Percentiles rank a stretch among this genome's conserved stretches.
Evolutionary conservation across 441 rosid species (phyloP).

Genomic region (Manihot esculenta): DNA sequence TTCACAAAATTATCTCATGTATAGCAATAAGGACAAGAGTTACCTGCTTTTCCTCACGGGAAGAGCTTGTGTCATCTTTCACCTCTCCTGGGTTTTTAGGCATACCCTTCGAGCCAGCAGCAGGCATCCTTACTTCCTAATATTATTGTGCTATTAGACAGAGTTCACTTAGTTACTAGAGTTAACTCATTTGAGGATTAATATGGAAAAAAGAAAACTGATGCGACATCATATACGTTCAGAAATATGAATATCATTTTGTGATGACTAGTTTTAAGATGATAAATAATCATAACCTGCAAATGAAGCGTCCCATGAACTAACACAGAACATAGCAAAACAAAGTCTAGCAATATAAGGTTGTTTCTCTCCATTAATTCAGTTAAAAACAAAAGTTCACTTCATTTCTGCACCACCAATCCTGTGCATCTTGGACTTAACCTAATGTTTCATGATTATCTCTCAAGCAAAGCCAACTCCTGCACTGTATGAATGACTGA

Average conservation of each 20-base stretch:
- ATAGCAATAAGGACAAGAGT: background rate
- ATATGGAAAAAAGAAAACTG: background rate
- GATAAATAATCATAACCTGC: background rate
- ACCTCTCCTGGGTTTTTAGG: slow-evolving; percentile 70
- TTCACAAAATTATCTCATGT: background rate
- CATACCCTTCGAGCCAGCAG: slow-evolving; percentile 87
- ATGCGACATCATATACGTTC: background rate
- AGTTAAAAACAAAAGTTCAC: background rate
- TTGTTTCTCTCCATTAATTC: background rate
- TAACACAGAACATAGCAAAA: background rate
- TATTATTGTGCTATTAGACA: slow-evolving; percentile 28
- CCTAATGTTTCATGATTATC: background rate
- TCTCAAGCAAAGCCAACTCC: no score
- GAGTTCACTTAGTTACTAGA: slow-evolving; percentile 1
- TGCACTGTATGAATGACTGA: no score
- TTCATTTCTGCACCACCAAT: background rate
- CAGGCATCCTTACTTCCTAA: slow-evolving; percentile 74
- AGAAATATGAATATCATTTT: background rate
- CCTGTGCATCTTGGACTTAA: background rate
- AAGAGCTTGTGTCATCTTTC: slow-evolving; percentile 81
- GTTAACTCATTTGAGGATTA: background rate
- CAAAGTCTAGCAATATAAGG: background rate
- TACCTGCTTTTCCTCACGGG: slow-evolving; percentile 94
- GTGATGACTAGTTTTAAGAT: background rate
- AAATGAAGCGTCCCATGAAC: background rate